These are phyloP conservation scores for Metarhizium guizhouense DNA, from an alignment of 2,329 filamentous ascomycete species.

Conservation along the genomic window DNA sequence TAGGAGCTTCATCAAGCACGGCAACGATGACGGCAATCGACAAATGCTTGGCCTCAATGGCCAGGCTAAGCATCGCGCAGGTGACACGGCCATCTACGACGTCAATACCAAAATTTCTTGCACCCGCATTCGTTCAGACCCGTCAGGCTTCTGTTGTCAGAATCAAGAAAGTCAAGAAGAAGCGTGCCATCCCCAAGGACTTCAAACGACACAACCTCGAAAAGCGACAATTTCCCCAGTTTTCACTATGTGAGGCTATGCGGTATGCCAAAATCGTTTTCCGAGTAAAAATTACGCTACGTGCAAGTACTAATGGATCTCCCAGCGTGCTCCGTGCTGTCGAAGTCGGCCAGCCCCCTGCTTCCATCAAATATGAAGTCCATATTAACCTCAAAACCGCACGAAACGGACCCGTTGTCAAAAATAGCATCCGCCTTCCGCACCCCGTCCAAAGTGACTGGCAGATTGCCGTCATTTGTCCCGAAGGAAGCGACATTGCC, in stretches of 20 bases:
- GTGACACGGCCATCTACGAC: constrained; percentile 31
- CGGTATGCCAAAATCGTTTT: constrained; percentile 43
- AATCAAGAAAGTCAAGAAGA: constrained; percentile 45
- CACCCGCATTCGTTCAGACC: constrained; percentile 35
- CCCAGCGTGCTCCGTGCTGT: constrained; percentile 78
- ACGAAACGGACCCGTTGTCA: constrained; percentile 79
- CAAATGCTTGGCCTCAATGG: constrained; percentile 46
- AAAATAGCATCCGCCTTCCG: constrained; percentile 80
- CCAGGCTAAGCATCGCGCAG: constrained; percentile 37
- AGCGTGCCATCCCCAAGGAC: constrained; percentile 54
- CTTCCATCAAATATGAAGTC: constrained; percentile 77
- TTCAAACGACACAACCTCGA: constrained; percentile 59
- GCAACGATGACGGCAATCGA: constrained; percentile 40
- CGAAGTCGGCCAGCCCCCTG: constrained; percentile 76
- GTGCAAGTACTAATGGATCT: constrained; percentile 1
- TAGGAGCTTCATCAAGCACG: constrained; percentile 12
- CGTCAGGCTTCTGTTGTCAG: constrained; percentile 31
- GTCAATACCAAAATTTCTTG: constrained; percentile 39
- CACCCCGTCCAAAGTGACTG: constrained; percentile 84
- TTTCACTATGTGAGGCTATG: constrained; percentile 85
- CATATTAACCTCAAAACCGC: constrained; percentile 73
- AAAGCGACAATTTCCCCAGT: constrained; percentile 55
- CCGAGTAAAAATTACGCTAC: not conserved
- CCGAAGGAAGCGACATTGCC: constrained; percentile 67
- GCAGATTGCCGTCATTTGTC: constrained; percentile 82